Evolutionary conservation across 2,329 filamentous ascomycete species (phyloP).

Genomic region (Pestalotiopsis sp.): DNA sequence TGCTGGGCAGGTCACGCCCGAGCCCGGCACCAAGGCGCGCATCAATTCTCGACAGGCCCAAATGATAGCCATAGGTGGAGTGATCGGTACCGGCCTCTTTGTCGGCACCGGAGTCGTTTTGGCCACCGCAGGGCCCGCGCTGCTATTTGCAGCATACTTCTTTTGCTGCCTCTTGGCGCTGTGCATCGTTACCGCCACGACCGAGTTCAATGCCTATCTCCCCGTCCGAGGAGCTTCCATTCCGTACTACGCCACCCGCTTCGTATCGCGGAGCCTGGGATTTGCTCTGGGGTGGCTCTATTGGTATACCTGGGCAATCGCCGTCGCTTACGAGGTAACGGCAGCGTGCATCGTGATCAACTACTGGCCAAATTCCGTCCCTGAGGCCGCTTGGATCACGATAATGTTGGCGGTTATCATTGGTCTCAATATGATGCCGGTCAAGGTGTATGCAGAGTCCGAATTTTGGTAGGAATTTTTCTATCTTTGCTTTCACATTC

Average conservation of each 20-base stretch:
- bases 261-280: conserved; percentile 21
- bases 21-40: not conserved
- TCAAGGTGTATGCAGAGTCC: conserved; percentile 47
- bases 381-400: conserved; percentile 42
- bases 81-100: conserved; percentile 41
- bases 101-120: conserved; percentile 33
- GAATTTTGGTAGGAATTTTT: conserved; percentile 39
- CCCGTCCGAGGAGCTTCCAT: conserved; percentile 13
- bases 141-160: conserved; percentile 42
- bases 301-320: conserved; percentile 45
- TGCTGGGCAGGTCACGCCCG: not conserved
- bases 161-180: conserved; percentile 53
- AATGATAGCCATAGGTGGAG: conserved; percentile 15
- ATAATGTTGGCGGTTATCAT: conserved; percentile 39
- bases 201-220: conserved; percentile 26
- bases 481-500: not conserved
- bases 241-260: conserved; percentile 24
- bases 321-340: conserved; percentile 43
- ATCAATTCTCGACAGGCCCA: conserved; percentile 15
- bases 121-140: conserved; percentile 28
- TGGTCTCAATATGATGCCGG: conserved; percentile 39
- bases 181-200: conserved; percentile 46
- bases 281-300: conserved; percentile 43
- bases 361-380: conserved; percentile 29
- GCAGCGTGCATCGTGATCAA: conserved; percentile 44